Percentiles rank a stretch among this genome's conserved stretches.
These are phyloP conservation scores for Pseudogymnoascus sp. DNA, from an alignment of 2,329 filamentous ascomycete species.

Conservation along the genomic window DNA sequence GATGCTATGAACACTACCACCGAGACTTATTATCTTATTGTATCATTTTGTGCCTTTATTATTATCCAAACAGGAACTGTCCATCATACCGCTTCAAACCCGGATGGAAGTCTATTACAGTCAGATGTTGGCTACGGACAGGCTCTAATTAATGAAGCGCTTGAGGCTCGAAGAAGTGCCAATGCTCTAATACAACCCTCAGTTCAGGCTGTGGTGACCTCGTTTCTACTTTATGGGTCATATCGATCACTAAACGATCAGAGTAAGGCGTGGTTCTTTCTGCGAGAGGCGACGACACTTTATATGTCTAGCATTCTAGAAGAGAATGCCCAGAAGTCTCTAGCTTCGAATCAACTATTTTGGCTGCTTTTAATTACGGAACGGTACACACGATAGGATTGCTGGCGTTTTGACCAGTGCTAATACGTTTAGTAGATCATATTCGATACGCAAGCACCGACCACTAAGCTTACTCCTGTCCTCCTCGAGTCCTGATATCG, in stretches of 20 bases:
- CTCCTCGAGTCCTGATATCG: slow-evolving; percentile 46
- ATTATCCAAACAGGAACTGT: slow-evolving; percentile 1
- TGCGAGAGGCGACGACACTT: slow-evolving; percentile 54
- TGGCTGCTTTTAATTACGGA: slow-evolving; percentile 59
- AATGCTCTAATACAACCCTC: neutral
- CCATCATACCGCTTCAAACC: neutral
- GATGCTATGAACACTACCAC: neutral
- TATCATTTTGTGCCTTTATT: slow-evolving; percentile 7
- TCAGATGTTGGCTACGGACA: slow-evolving; percentile 6
- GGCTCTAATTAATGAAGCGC: neutral
- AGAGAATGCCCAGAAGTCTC: slow-evolving; percentile 45
- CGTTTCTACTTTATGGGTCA: neutral
- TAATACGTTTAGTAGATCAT: slow-evolving; percentile 40
- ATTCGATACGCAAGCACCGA: slow-evolving; percentile 56
- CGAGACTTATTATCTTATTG: slow-evolving; percentile 8
- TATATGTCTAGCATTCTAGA: slow-evolving; percentile 53
- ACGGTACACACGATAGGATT: slow-evolving; percentile 32
- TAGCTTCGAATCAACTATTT: slow-evolving; percentile 46
- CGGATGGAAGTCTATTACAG: neutral
- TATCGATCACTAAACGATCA: slow-evolving; percentile 26
- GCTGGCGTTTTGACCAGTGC: neutral
- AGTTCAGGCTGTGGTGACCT: neutral
- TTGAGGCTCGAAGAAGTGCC: slow-evolving; percentile 1
- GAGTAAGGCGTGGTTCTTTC: slow-evolving; percentile 52
- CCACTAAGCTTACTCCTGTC: slow-evolving; percentile 54